A percentile compares a stretch with the other conserved stretches of the same genome.
Conservation (phyloP, 208 protist species). For the Wallacemonas sp. region DNA sequence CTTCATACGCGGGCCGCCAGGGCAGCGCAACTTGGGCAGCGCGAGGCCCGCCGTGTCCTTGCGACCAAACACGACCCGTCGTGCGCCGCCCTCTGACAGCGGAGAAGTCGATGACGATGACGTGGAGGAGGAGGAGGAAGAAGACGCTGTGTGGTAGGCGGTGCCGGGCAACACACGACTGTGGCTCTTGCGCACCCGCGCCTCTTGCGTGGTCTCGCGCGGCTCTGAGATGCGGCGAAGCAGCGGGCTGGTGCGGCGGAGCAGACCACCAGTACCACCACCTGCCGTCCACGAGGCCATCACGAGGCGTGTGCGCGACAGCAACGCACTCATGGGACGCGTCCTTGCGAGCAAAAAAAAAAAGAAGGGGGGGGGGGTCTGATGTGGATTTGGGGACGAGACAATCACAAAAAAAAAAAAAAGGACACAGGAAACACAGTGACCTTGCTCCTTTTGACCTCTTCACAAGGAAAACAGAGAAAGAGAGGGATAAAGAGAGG, state of each 20-base stretch:
- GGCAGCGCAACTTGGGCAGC: conserved; percentile 75
- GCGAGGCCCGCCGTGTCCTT: conserved; percentile 11
- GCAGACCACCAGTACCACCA: not conserved
- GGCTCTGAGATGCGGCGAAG: conserved; percentile 1
- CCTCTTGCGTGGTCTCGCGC: not conserved
- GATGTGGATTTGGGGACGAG: no score
- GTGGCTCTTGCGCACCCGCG: not conserved
- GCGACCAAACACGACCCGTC: not conserved
- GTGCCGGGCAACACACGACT: conserved; percentile 15
- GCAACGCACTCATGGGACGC: not conserved
- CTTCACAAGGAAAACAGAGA: no score
- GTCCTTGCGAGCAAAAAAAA: not conserved
- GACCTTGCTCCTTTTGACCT: no score
- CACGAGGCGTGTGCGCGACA: not conserved
- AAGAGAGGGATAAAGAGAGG: not conserved
- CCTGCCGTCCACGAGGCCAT: not conserved
- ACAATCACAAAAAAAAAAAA: no score
- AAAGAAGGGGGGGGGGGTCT: not conserved
- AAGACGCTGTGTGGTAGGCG: conserved; percentile 18
- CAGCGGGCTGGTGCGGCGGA: not conserved
- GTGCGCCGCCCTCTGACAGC: not conserved
- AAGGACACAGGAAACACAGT: no score
- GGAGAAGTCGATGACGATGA: not conserved
- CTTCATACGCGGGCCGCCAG: conserved; percentile 81
- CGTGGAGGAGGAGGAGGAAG: conserved; percentile 4